Percentiles rank a stretch among this genome's conserved stretches.
These are phyloP conservation scores for Apiospora arundinis DNA, from an alignment of 2,329 filamentous ascomycete genomes.

Conservation along the genomic window DNA sequence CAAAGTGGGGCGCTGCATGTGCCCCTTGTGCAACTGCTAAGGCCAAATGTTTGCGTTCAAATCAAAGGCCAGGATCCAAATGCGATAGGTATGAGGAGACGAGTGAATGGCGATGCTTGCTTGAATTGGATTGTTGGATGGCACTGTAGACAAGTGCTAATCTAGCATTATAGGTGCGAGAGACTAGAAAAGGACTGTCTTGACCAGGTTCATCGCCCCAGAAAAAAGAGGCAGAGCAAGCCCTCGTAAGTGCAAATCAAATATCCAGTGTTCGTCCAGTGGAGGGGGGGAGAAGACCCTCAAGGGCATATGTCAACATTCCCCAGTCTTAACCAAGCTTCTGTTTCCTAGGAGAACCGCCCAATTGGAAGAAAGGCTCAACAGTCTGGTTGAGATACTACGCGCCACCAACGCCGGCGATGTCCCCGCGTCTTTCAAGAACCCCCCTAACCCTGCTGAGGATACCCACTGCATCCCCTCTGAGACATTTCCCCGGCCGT, in stretches of 20 bases:
- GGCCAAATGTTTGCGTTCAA: constrained; percentile 56
- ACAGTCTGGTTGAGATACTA: constrained; percentile 55
- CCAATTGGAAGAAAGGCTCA: constrained; percentile 56
- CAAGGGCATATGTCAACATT: neutral
- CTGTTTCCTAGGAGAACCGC: constrained; percentile 49
- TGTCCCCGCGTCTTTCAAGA: constrained; percentile 26
- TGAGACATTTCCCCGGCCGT: constrained; percentile 21
- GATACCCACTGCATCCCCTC: constrained; percentile 26
- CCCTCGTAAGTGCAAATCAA: constrained; percentile 51
- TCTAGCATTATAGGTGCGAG: constrained; percentile 48
- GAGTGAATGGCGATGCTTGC: too few relatives aligned
- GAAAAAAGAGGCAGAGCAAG: constrained; percentile 58
- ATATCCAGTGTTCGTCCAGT: neutral
- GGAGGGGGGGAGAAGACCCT: constrained; percentile 15
- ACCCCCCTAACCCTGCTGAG: constrained; percentile 24
- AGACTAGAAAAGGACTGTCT: constrained; percentile 55
- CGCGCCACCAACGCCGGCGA: constrained; percentile 43
- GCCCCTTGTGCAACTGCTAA: constrained; percentile 56
- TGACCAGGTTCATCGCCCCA: constrained; percentile 53
- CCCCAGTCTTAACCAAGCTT: neutral
- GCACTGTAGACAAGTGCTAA: neutral
- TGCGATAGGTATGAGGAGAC: constrained; percentile 46
- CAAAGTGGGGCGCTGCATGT: constrained; percentile 57
- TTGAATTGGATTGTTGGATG: neutral
- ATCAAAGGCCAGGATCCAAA: constrained; percentile 44